phyloP scores from a whole-genome alignment of 202 grass and related monocot genomes.

The Alloteropsis angusta region DNA sequence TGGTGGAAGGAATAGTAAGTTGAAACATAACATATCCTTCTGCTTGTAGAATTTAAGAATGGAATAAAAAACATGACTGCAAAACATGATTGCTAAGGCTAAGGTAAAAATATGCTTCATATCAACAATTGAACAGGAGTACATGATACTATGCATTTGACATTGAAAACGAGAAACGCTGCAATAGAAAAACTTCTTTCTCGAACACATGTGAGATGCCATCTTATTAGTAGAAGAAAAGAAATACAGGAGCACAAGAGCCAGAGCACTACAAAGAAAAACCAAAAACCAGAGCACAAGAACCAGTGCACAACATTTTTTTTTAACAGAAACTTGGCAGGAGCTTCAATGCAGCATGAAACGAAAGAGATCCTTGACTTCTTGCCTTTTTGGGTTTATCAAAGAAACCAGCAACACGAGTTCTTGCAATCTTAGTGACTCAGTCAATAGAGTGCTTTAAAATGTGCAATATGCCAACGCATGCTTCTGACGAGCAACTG shows the following conservation, averaged over 20 bases:
- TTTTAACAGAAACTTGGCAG: too few relatives aligned
- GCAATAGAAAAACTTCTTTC: background rate
- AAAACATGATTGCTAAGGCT: background rate
- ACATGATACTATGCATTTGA: background rate
- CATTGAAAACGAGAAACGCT: background rate
- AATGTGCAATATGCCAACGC: background rate
- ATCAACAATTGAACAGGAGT: background rate
- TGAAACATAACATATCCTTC: slow-evolving; percentile 15
- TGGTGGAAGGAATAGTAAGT: slow-evolving; percentile 91
- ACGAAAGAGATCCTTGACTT: background rate
- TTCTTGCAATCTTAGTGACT: background rate
- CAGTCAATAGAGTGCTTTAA: background rate
- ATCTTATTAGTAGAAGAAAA: background rate
- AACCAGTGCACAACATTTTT: too few relatives aligned
- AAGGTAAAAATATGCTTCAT: background rate
- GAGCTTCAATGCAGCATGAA: background rate
- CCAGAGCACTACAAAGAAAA: too few relatives aligned
- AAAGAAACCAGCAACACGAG: background rate
- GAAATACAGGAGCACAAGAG: too few relatives aligned
- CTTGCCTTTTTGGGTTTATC: background rate
- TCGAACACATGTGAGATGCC: background rate
- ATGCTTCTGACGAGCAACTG: background rate
- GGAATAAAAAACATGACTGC: background rate
- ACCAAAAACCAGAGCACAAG: too few relatives aligned
- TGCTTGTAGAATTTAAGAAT: background rate